Base-by-base conservation (phyloP, 2,329 filamentous ascomycete species). In the Talaromyces verruculosus region DNA sequence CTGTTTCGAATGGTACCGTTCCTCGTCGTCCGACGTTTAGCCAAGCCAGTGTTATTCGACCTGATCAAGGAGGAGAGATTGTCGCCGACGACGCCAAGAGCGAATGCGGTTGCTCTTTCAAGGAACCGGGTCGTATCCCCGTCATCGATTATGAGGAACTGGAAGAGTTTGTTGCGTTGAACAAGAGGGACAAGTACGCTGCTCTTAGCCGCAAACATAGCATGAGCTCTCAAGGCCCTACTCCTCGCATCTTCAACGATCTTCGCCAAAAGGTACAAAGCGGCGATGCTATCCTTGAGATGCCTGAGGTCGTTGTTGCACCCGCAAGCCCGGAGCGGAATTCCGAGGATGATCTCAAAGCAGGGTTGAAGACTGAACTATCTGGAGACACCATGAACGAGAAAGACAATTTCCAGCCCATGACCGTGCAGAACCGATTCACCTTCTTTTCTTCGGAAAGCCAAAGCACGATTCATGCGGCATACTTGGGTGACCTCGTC, bases 391-490 rank as follows among this genome's bases (percentile, higher is more conserved):
- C 61, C 22, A 39, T 66, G n/a, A 70, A 77, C 65, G 77, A 77
- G 65, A 78, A 78, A 68, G 72, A 77, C 15, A 72, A 71, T 4
- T 72, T 77, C 4, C 77, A 76, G 47, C 79, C 85, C 71, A 77
- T 79, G 43, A 76, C 84, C 57, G 89, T 92, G 66, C 85, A 87
- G 37, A 95, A 93, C 75, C 88, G 94, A 4, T 98, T 96, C 82
- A 95, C 93, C 69, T 97, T 98, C 81, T 99, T 99, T 79, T 97
- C 93, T 0, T 97, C 95, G 0, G 92, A 95, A 64, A 90, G 92
- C 79, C 93, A 97, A 75, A 93, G 92, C 61, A 97, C 93, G 0
- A 92, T 98, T 68, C 93, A 97, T 75, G 92, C 94, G 17, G 87
- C 91, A 1, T 92, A 96, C 71, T 86, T 99, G 68, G 92, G 92